Evolutionary conservation across 176 grass and related monocot genomes (phyloP).

Genomic region (maize (Zea mays)): Zm-B73-REFERENCE-NAM-5.0 NC_050105.1:108741501-108742000

Average conservation of each 20-base stretch:
- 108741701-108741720: not conserved
- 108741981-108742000: not conserved
- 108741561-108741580: not conserved
- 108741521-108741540: conserved; percentile 21
- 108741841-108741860: not conserved
- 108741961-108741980: not conserved
- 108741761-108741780: not conserved
- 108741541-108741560: not conserved
- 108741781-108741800: conserved; percentile 43
- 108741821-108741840: not conserved
- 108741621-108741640: not conserved
- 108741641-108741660: not conserved
- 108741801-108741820: conserved; percentile 25
- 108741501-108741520: conserved; percentile 6
- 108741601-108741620: not conserved
- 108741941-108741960: not conserved
- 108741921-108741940: not conserved
- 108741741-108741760: not conserved
- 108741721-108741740: not conserved
- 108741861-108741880: not conserved
- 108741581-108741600: not conserved
- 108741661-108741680: not conserved
- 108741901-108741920: not conserved
- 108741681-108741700: not conserved
- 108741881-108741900: not conserved